Evolutionary conservation across 306 rosid genomes (phyloP).

Genomic region (Canavalia ensiformis): DNA sequence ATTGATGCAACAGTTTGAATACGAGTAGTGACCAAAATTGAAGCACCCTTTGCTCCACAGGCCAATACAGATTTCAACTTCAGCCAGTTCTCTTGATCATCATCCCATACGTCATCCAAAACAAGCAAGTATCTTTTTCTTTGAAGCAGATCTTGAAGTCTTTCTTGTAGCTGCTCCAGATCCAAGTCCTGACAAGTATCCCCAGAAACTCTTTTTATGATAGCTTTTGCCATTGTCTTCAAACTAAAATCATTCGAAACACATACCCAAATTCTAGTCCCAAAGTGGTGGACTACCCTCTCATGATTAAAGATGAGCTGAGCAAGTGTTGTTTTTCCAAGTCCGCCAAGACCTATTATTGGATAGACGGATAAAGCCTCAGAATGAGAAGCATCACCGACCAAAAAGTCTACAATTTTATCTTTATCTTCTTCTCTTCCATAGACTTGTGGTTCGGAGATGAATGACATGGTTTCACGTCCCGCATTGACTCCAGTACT

Average conservation of each 20-base stretch:
- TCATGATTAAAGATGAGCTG: no score
- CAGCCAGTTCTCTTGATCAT: neutral
- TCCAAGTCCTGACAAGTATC: neutral
- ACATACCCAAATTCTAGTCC: neutral
- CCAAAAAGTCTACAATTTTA: neutral
- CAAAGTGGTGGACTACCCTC: no score
- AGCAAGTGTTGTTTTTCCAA: no score
- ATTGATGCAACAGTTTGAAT: neutral
- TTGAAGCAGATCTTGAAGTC: neutral
- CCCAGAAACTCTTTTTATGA: neutral
- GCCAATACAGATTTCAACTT: neutral
- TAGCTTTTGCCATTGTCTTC: neutral
- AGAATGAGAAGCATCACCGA: neutral
- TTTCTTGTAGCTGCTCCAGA: neutral
- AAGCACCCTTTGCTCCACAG: neutral
- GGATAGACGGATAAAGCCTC: neutral
- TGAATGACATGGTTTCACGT: neutral
- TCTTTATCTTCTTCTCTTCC: neutral
- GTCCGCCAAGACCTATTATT: neutral
- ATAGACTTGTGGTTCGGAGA: neutral
- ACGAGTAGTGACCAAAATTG: neutral
- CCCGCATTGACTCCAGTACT: neutral
- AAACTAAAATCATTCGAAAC: neutral
- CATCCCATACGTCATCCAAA: constrained; percentile 6
- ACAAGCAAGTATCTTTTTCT: neutral